A percentile compares a stretch with the other conserved stretches of the same genome.
Conservation (phyloP, 2,329 filamentous ascomycete genomes). For the Diaporthe velutina region DNA sequence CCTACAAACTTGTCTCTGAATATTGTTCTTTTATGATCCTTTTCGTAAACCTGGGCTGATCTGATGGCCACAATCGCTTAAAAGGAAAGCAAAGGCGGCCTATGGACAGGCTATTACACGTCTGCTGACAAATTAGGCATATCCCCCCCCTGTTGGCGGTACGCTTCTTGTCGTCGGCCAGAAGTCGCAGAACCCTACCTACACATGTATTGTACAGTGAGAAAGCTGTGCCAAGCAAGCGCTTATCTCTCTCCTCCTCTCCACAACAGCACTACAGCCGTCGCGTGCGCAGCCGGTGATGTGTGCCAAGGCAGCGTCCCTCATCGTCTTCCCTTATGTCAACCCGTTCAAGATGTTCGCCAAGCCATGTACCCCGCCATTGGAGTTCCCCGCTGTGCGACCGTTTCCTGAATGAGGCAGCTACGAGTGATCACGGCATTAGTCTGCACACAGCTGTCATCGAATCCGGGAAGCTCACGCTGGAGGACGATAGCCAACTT, state of each 20-base stretch:
- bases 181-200: neutral
- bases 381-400: slow-evolving; percentile 1
- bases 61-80: too few species aligned
- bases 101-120: too few species aligned
- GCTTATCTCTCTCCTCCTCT: neutral
- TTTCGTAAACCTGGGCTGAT: too few species aligned
- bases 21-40: too few species aligned
- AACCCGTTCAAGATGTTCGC: neutral
- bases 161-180: too few species aligned
- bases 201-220: neutral
- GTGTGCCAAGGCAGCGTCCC: slow-evolving; percentile 14
- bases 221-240: neutral
- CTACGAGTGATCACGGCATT: slow-evolving; percentile 15
- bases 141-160: too few species aligned
- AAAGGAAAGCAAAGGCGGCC: too few species aligned
- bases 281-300: neutral
- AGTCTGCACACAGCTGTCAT: neutral
- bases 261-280: slow-evolving; percentile 2
- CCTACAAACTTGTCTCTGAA: too few species aligned
- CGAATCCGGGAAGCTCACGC: neutral
- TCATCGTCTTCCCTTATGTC: neutral
- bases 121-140: too few species aligned
- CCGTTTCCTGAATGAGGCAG: slow-evolving; percentile 24
- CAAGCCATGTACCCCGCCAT: slow-evolving; percentile 24
- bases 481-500: neutral